Evolutionary conservation across 169 alveolate genomes (phyloP), one percentile per base, ranked within the genome.

Genomic region (Babesia ovata): DNA sequence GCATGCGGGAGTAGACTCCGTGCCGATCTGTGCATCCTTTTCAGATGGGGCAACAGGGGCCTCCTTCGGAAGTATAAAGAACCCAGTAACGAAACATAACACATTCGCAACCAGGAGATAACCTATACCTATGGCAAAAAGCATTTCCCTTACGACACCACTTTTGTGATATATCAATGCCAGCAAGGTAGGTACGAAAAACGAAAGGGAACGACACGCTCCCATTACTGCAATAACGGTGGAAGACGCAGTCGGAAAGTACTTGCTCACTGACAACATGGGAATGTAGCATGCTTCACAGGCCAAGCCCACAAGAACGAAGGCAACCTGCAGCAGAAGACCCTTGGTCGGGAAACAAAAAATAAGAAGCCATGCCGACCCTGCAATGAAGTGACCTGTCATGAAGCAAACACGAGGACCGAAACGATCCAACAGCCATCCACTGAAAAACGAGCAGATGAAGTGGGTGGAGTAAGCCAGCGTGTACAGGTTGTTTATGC

Each of bases 211-310:
- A 22, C 86, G 75, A 13, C 36, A 33, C 13, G 86, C 33, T 10
- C 86, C 86, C 75, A 77, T 72, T 26, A 66, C 19, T n/a, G 81
- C 42, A 14, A 77, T 79, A 10, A 70, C 61, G 16, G 71, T 56
- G 59, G 63, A 70, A 14, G 29, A 16, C 4, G 62, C 71, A n/a
- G 59, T 63, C 33, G 87, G 87, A 61, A 70, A 79, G 19, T 70
- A 70, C 39, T 49, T 45, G 57, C 72, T 54, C 46, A 77, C 79
- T 46, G 73, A 56, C 54, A 77, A 28, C 42, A 77, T 44, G n/a
- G 86, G 87, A 4, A 69, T 71, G 70, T 54, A 69, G 19, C 61
- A 59, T 10, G 84, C 63, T 42, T 79, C 87, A 39, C 78, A 74
- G 44, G 54, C 56, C n/a, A 69, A 21, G 2, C 87, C 87, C 14